Evolutionary conservation across 1,139 yeast species (phyloP).

Genomic region (Zygosaccharomyces pseudobailii): DNA sequence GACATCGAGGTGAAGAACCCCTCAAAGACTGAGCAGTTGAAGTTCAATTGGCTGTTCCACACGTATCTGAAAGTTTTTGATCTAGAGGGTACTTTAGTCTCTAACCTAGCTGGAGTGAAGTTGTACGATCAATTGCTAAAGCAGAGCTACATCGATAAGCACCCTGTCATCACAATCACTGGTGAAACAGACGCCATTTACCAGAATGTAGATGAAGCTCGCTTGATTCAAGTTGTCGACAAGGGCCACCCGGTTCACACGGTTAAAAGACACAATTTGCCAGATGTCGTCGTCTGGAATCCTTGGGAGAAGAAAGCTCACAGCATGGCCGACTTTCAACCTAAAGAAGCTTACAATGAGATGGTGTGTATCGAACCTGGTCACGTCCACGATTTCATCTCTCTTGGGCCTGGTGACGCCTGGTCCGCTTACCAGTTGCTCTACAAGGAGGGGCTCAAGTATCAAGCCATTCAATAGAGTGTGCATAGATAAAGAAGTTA

Average conservation of each 20-base stretch:
- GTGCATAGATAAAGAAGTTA: background rate
- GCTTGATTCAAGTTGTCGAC: constrained; percentile 59
- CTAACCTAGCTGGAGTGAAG: constrained; percentile 65
- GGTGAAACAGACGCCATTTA: constrained; percentile 86
- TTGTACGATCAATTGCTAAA: constrained; percentile 72
- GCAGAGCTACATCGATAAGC: constrained; percentile 60
- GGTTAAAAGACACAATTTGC: constrained; percentile 60
- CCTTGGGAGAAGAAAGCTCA: constrained; percentile 84
- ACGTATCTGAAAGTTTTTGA: constrained; percentile 78
- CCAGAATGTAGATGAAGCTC: constrained; percentile 50
- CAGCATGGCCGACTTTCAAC: constrained; percentile 82
- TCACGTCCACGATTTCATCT: constrained; percentile 62
- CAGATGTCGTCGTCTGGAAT: constrained; percentile 95
- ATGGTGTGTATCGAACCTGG: constrained; percentile 98
- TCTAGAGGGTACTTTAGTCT: constrained; percentile 69
- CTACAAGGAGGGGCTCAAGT: constrained; percentile 37
- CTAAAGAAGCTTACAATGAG: constrained; percentile 72
- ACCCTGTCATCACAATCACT: constrained; percentile 66
- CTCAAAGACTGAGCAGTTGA: constrained; percentile 51
- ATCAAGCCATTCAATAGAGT: constrained; percentile 33
- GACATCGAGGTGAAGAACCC: constrained; percentile 71
- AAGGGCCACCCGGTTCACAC: constrained; percentile 66
- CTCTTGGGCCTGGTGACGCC: constrained; percentile 57
- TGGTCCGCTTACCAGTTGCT: constrained; percentile 69
- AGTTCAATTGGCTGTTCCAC: constrained; percentile 93